A percentile compares a stretch with the other conserved stretches of the same genome.
phyloP scores from a whole-genome alignment of 306 rosid species.

The Vicia sativa region DNA sequence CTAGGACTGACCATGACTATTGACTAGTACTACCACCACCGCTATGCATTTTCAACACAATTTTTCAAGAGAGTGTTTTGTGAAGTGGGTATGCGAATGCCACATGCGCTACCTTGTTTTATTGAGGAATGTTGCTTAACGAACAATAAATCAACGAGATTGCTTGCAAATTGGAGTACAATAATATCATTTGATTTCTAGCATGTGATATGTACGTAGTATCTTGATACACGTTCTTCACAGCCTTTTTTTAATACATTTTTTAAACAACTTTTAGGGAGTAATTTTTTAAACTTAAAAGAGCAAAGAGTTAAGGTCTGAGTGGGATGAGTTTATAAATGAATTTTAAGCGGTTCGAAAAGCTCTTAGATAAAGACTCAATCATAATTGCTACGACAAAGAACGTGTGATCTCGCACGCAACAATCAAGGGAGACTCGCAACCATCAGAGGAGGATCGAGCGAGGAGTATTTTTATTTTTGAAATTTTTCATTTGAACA shows the following conservation, averaged over 20 bases:
- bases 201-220: no score
- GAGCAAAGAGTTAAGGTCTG: no score
- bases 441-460: no score
- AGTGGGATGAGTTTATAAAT: no score
- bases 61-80: conserved; percentile 18
- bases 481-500: no score
- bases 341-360: no score
- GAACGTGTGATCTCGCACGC: no score
- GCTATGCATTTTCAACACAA: conserved; percentile 1
- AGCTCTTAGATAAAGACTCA: no score
- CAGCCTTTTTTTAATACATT: neutral
- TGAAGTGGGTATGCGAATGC: neutral
- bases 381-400: no score
- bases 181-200: conserved; percentile 19
- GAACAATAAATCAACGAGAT: neutral
- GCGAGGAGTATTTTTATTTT: no score
- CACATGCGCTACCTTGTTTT: neutral
- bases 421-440: no score
- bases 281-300: neutral
- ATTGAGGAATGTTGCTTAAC: neutral
- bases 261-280: neutral
- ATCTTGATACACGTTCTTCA: neutral
- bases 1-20: no score
- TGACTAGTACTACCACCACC: neutral
- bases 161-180: conserved; percentile 3